Conservation (phyloP, 2,329 filamentous ascomycete species). For the Alternaria gaisen region DNA sequence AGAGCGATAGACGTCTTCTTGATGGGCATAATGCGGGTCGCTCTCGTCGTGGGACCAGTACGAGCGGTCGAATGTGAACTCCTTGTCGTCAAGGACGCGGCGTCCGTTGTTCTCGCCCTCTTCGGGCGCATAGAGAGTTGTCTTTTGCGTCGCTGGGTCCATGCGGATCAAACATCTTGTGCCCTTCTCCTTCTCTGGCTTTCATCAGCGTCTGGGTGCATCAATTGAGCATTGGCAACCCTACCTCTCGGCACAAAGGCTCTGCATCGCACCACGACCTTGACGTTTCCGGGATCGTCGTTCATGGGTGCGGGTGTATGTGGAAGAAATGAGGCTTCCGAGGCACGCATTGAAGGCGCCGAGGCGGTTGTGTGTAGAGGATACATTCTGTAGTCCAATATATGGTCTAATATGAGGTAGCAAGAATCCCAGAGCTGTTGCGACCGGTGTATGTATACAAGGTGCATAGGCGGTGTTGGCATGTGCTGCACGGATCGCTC, state of each 20-base stretch:
- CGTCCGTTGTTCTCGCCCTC: conserved; percentile 68
- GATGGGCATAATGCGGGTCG: conserved; percentile 87
- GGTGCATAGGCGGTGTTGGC: conserved; percentile 39
- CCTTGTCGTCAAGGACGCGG: conserved; percentile 84
- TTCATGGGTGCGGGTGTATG: conserved; percentile 42
- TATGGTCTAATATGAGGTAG: conserved; percentile 35
- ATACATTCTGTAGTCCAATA: conserved; percentile 43
- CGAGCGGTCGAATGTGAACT: conserved; percentile 95
- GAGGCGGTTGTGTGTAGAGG: conserved; percentile 52
- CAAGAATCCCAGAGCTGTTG: conserved; percentile 34
- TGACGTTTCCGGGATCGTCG: conserved; percentile 59
- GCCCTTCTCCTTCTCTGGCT: conserved; percentile 78
- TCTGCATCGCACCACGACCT: conserved; percentile 60
- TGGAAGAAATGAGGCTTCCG: conserved; percentile 44
- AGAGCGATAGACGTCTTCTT: conserved; percentile 92
- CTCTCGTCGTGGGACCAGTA: conserved; percentile 91
- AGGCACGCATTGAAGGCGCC: conserved; percentile 55
- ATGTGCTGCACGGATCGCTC: conserved; percentile 25
- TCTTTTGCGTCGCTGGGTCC: conserved; percentile 86
- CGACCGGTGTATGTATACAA: conserved; percentile 41
- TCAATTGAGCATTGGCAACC: not conserved
- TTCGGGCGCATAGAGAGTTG: conserved; percentile 77
- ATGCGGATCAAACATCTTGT: conserved; percentile 89
- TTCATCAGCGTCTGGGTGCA: conserved; percentile 30
- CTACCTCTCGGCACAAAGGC: conserved; percentile 59